These are phyloP conservation scores for Aspergillus sp. DNA, from an alignment of 2,329 filamentous ascomycete genomes.

Conservation along the genomic window DNA sequence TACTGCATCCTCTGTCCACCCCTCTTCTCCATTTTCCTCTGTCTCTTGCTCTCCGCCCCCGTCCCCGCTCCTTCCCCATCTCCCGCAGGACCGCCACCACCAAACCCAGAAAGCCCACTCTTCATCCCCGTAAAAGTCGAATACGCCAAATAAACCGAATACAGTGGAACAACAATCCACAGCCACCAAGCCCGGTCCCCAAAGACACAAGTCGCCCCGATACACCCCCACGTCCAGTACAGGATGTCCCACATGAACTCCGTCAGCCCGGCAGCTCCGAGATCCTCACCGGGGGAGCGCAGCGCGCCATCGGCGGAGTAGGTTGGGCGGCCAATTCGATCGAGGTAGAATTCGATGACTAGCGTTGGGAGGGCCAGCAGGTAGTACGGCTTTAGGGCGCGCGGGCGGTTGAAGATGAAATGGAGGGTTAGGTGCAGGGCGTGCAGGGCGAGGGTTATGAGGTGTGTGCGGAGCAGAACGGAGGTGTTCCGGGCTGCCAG, in stretches of 20 bases:
- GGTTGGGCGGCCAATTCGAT: constrained; percentile 76
- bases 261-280: constrained; percentile 82
- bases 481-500: constrained; percentile 76
- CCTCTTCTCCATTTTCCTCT: constrained; percentile 55
- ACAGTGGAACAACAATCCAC: constrained; percentile 53
- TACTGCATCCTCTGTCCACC: constrained; percentile 47
- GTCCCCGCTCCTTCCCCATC: constrained; percentile 13
- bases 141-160: constrained; percentile 48
- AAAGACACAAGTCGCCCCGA: constrained; percentile 69
- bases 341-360: constrained; percentile 80
- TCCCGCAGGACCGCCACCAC: constrained; percentile 29
- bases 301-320: constrained; percentile 68
- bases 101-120: constrained; percentile 45
- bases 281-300: constrained; percentile 78
- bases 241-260: constrained; percentile 98
- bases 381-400: constrained; percentile 65
- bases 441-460: constrained; percentile 72
- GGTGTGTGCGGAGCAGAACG: constrained; percentile 77
- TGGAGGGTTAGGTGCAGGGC: constrained; percentile 71
- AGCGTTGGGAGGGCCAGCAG: constrained; percentile 73
- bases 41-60: constrained; percentile 49
- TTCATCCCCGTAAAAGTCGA: constrained; percentile 49
- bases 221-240: constrained; percentile 87
- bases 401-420: constrained; percentile 62
- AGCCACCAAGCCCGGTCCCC: constrained; percentile 78